A percentile compares a stretch with the other conserved stretches of the same genome.
phyloP scores from a whole-genome alignment of 2,329 filamentous ascomycete species.

The Bisporella sp. region DNA sequence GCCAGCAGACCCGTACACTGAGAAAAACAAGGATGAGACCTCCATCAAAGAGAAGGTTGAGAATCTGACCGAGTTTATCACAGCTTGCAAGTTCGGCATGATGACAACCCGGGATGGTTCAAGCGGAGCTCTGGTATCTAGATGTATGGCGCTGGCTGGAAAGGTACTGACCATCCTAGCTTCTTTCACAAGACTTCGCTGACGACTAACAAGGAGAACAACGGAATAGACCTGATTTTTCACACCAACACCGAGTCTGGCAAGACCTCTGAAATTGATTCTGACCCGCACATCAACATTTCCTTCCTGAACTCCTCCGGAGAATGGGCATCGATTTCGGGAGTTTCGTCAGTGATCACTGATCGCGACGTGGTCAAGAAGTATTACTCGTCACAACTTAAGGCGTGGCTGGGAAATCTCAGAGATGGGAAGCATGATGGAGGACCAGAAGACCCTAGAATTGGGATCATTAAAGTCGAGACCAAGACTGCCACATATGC shows the following conservation, averaged over 20 bases:
- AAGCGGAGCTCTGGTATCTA: slow-evolving; percentile 63
- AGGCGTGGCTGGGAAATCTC: slow-evolving; percentile 82
- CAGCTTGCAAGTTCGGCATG: slow-evolving; percentile 76
- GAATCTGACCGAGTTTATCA: slow-evolving; percentile 65
- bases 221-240: slow-evolving; percentile 78
- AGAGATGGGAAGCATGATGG: slow-evolving; percentile 80
- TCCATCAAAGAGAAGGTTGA: slow-evolving; percentile 69
- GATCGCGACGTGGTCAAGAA: slow-evolving; percentile 63
- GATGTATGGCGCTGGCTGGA: slow-evolving; percentile 79
- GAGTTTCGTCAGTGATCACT: slow-evolving; percentile 60
- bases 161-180: slow-evolving; percentile 43
- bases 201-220: slow-evolving; percentile 52
- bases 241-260: slow-evolving; percentile 86
- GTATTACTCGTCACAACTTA: slow-evolving; percentile 66
- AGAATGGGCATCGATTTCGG: slow-evolving; percentile 84
- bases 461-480: slow-evolving; percentile 74
- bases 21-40: slow-evolving; percentile 56
- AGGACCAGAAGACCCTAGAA: slow-evolving; percentile 71
- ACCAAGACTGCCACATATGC: slow-evolving; percentile 68
- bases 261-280: slow-evolving; percentile 75
- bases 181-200: background rate
- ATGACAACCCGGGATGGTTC: slow-evolving; percentile 70
- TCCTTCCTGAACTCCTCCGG: slow-evolving; percentile 70
- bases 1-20: slow-evolving; percentile 69
- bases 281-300: slow-evolving; percentile 71